Evolutionary conservation across 2,329 filamentous ascomycete genomes (phyloP).

Genomic region (Metarhizium humberi): DNA sequence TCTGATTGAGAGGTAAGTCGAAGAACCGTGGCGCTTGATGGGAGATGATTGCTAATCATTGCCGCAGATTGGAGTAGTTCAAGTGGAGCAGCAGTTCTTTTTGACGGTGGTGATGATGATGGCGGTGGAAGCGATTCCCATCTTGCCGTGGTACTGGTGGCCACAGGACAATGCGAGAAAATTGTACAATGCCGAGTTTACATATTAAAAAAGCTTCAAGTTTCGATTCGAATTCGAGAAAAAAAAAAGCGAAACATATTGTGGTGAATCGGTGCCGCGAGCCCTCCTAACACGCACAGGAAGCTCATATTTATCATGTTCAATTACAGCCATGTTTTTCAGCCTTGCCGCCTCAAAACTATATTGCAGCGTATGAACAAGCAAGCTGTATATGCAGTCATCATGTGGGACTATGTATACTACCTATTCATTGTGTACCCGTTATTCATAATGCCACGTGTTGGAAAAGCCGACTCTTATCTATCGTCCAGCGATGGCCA

Average conservation of each 20-base stretch:
- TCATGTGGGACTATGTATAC: not conserved
- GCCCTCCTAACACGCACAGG: not conserved
- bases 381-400: not conserved
- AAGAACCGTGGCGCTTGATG: not conserved
- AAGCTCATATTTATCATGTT: not conserved
- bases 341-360: not conserved
- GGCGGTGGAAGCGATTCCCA: not conserved
- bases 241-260: no score
- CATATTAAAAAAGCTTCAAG: not conserved
- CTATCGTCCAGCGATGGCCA: not conserved
- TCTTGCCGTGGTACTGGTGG: not conserved
- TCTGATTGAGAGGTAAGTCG: conserved; percentile 77
- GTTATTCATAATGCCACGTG: not conserved
- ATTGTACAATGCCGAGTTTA: not conserved
- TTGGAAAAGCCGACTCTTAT: not conserved
- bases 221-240: no score
- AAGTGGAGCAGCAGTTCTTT: not conserved
- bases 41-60: not conserved
- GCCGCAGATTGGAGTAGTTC: conserved; percentile 5
- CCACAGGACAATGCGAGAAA: not conserved
- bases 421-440: not conserved
- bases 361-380: not conserved
- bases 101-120: no score
- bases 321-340: not conserved
- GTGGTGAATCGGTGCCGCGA: no score